These are phyloP conservation scores for Sclerotinia nivalis DNA, from an alignment of 2,329 filamentous ascomycete species.

Conservation along the genomic window DNA sequence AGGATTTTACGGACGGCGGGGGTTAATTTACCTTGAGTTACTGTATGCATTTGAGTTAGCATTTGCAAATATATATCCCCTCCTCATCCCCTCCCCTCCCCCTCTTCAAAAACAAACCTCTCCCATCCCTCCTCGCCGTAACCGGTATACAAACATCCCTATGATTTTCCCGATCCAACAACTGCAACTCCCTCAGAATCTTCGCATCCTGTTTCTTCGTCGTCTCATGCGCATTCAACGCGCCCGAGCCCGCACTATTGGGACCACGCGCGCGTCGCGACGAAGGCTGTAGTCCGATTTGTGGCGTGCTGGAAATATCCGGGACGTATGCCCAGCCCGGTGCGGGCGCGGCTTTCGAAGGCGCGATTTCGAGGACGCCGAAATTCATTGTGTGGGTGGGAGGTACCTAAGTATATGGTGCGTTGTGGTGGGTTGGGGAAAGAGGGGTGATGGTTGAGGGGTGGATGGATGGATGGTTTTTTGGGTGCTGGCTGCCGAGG, in stretches of 20 bases:
- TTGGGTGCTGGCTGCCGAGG: neutral
- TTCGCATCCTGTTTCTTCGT: conserved; percentile 82
- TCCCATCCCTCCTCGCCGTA: conserved; percentile 52
- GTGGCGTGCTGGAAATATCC: conserved; percentile 60
- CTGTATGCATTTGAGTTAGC: conserved; percentile 26
- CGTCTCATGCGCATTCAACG: conserved; percentile 55
- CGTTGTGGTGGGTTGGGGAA: neutral
- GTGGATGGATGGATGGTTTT: no score
- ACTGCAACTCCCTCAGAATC: conserved; percentile 76
- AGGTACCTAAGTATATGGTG: neutral
- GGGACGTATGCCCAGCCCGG: conserved; percentile 94
- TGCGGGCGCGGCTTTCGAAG: conserved; percentile 65
- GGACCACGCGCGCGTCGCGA: conserved; percentile 65
- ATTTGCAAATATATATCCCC: neutral
- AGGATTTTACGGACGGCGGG: conserved; percentile 72
- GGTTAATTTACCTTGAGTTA: conserved; percentile 40
- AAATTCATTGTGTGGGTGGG: conserved; percentile 57
- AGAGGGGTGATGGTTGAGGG: no score
- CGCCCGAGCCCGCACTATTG: conserved; percentile 46
- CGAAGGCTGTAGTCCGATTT: conserved; percentile 50
- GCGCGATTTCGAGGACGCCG: conserved; percentile 81
- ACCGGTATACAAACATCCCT: conserved; percentile 71
- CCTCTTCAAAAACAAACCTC: neutral
- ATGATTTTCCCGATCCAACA: conserved; percentile 78
- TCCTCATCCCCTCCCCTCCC: neutral